Evolutionary conservation across 306 rosid genomes (phyloP).

Genomic region (Clitoria ternatea): DNA sequence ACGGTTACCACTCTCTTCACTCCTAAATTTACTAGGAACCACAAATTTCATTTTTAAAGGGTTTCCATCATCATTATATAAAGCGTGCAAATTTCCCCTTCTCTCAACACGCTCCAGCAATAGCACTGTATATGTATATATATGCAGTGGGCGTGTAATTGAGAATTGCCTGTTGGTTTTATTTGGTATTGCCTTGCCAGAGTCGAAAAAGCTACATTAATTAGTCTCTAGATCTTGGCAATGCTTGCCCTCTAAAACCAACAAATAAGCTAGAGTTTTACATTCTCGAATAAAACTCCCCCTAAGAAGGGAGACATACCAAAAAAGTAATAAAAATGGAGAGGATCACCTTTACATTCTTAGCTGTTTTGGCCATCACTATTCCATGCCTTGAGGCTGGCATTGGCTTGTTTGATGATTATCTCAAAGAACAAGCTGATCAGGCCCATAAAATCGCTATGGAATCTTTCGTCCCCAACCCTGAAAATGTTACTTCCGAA

Average conservation of each 20-base stretch:
- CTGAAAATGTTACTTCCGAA: constrained; percentile 36
- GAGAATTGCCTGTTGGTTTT: constrained; percentile 22
- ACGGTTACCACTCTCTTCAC: too few species aligned
- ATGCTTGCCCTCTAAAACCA: constrained; percentile 14
- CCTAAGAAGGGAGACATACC: too few species aligned
- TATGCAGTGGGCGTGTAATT: constrained; percentile 16
- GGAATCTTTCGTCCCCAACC: constrained; percentile 47
- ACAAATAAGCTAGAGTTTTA: background rate
- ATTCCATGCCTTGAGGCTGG: constrained; percentile 54
- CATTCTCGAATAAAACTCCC: background rate
- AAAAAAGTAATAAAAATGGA: background rate
- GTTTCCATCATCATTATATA: too few species aligned
- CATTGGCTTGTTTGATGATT: constrained; percentile 41
- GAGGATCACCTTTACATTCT: constrained; percentile 29
- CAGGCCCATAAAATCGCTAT: constrained; percentile 39
- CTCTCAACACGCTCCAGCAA: background rate
- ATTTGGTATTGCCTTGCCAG: constrained; percentile 20
- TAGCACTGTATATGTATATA: too few species aligned
- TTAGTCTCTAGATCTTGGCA: constrained; percentile 28
- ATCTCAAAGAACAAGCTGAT: constrained; percentile 20
- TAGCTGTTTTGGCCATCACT: constrained; percentile 38
- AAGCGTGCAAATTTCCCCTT: too few species aligned
- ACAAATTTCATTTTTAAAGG: background rate
- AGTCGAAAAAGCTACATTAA: constrained; percentile 8
- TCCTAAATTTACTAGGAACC: too few species aligned